Evolutionary conservation across 2,329 filamentous ascomycete species (phyloP), one percentile per base, ranked within the genome.

Genomic region (Fusarium sp.): DNA sequence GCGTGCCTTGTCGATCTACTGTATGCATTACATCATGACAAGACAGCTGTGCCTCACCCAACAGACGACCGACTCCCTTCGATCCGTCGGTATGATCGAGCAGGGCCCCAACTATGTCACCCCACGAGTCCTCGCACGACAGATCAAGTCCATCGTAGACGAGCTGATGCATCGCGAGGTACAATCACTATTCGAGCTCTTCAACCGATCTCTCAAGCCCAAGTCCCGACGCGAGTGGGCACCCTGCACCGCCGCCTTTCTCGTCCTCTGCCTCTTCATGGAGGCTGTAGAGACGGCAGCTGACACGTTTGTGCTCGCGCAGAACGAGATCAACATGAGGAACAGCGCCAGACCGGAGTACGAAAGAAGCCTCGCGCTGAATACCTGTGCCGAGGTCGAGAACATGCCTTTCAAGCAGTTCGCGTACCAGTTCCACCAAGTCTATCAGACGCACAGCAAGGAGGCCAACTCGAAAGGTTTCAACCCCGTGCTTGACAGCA

Each of bases 321-420:
- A 87, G 73, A 88, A 87, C 77, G 86, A 89, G 79, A 83, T 87
- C 74, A 81, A 82, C 66, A 74, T 85, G 64, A 82, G 83, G 45
- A 83, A 82, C 66, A 78, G 78, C n/a, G 75, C 78, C 30, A 75
- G 79, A 32, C 81, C 83, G 12, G 78, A 78, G 75, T 85, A 82
- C 76, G 79, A 81, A 62, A 84, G 85, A 45, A 80, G 79, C 12
- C 82, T 84, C 38, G 87, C 86, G n/a, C 80, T 88, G 50, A 80
- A 81, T 12, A 80, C 86, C 36, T 88, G 85, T 80, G 79, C 79
- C 36, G 86, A 88, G 76, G 83, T 90, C 52, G 88, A 90, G 77
- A 88, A 89, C 73, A 82, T 90, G 82, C 88, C 88, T 2, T 90
- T 90, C 77, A 87, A 86, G 79, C 88, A 90, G 79, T 89, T 90